A percentile compares a stretch with the other conserved stretches of the same genome.
phyloP scores from a whole-genome alignment of 2,329 filamentous ascomycete species.

The Amylocarpus encephaloides region DNA sequence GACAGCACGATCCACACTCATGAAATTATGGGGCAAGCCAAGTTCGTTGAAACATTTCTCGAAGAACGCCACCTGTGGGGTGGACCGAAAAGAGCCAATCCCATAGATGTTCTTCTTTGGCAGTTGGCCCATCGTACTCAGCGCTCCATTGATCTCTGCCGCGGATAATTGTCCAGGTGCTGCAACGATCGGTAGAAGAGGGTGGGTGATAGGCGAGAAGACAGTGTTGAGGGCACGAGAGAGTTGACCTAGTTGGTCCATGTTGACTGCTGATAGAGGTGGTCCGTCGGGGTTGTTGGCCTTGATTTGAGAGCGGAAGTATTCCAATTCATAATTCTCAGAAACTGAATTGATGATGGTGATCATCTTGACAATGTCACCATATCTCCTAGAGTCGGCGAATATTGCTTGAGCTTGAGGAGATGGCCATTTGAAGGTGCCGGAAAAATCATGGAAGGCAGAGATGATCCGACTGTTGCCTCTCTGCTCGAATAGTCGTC shows the following conservation, averaged over 20 bases:
- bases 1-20: constrained; percentile 64
- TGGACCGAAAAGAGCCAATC: constrained; percentile 63
- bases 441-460: constrained; percentile 86
- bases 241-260: constrained; percentile 80
- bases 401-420: constrained; percentile 66
- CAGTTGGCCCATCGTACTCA: constrained; percentile 73
- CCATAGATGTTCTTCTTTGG: constrained; percentile 76
- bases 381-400: constrained; percentile 63
- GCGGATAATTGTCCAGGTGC: constrained; percentile 81
- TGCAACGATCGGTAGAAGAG: constrained; percentile 74
- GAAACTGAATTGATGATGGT: constrained; percentile 74
- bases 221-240: constrained; percentile 79
- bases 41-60: constrained; percentile 79
- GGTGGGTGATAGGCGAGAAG: constrained; percentile 84
- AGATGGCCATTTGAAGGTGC: constrained; percentile 77
- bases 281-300: constrained; percentile 61
- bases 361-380: constrained; percentile 89
- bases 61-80: constrained; percentile 75
- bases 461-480: constrained; percentile 82
- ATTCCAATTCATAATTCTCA: constrained; percentile 85
- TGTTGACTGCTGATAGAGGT: constrained; percentile 77
- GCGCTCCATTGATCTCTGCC: constrained; percentile 74
- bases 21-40: constrained; percentile 77
- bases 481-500: constrained; percentile 59
- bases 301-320: constrained; percentile 74